Conservation (phyloP, 441 rosid genomes). For the Populus hybrid region DNA sequence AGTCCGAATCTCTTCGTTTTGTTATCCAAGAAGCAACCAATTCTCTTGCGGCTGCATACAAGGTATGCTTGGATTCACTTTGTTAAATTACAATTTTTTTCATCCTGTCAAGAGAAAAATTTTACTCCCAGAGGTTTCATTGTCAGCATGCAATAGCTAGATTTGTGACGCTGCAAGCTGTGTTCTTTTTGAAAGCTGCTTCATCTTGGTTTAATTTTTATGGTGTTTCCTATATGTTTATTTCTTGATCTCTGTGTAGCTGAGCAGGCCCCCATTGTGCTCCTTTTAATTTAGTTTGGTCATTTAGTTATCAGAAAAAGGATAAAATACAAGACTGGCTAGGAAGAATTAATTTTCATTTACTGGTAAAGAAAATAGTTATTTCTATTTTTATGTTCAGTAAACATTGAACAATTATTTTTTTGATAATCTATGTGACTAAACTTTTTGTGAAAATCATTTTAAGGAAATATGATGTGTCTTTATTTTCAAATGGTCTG, state of each 20-base stretch:
- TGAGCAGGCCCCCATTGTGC: not conserved
- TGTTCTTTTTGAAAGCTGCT: not conserved
- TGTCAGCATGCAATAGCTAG: not conserved
- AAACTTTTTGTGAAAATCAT: not conserved
- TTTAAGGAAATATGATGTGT: not conserved
- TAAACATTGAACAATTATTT: not conserved
- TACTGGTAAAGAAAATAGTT: not conserved
- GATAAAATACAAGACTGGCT: not conserved
- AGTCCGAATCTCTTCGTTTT: constrained; percentile 67
- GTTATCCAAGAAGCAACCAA: constrained; percentile 81
- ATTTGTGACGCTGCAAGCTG: not conserved
- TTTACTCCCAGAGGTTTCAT: not conserved
- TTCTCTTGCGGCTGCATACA: constrained; percentile 85
- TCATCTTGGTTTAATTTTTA: not conserved
- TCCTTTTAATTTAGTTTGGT: not conserved
- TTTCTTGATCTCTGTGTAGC: not conserved
- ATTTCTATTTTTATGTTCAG: not conserved
- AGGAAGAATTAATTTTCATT: not conserved
- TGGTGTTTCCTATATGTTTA: not conserved
- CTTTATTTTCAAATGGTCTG: not conserved
- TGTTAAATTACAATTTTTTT: constrained; percentile 8
- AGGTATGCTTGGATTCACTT: constrained; percentile 43
- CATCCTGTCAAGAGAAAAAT: not conserved
- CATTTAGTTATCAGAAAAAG: not conserved
- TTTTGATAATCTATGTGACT: not conserved